Evolutionary conservation across 78 protist genomes (phyloP).

Genomic region (Monosiga brevicollis): DNA sequence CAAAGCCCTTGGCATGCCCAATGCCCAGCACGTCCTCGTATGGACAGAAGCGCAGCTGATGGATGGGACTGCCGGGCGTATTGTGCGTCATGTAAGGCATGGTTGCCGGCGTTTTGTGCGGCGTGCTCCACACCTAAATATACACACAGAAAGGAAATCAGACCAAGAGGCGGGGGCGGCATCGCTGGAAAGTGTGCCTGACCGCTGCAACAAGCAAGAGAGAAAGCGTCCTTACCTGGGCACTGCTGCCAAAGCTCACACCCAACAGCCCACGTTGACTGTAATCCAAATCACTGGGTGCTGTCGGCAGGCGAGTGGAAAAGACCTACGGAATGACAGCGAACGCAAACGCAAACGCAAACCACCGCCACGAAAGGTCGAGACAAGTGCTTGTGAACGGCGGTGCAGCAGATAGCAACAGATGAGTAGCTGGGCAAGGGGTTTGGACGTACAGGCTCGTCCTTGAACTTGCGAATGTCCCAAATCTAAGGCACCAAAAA

Average conservation of each 20-base stretch:
- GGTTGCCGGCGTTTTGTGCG: background rate
- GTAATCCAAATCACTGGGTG: too few species aligned
- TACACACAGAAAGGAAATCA: background rate
- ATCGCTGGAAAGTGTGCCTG: too few species aligned
- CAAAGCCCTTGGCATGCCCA: conserved; percentile 59
- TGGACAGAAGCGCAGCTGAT: conserved; percentile 77
- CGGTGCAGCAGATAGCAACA: background rate
- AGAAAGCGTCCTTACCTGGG: too few species aligned
- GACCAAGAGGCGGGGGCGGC: too few species aligned
- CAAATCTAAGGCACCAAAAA: conserved; percentile 36
- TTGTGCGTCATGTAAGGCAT: conserved; percentile 58
- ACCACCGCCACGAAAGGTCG: background rate
- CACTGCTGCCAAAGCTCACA: too few species aligned
- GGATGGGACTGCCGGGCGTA: background rate
- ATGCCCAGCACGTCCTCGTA: conserved; percentile 90
- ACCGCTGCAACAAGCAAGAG: too few species aligned
- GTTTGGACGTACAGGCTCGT: background rate
- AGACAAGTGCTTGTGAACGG: background rate
- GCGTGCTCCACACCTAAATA: conserved; percentile 46
- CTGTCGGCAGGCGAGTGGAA: background rate
- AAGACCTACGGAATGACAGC: background rate
- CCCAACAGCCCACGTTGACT: too few species aligned
- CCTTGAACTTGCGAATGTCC: conserved; percentile 81
- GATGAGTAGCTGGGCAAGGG: background rate
- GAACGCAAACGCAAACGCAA: background rate